Percentiles rank a stretch among this genome's conserved stretches.
These are phyloP conservation scores for Dactylella cylindrospora DNA, from an alignment of 2,329 filamentous ascomycete species.

Conservation along the genomic window DNA sequence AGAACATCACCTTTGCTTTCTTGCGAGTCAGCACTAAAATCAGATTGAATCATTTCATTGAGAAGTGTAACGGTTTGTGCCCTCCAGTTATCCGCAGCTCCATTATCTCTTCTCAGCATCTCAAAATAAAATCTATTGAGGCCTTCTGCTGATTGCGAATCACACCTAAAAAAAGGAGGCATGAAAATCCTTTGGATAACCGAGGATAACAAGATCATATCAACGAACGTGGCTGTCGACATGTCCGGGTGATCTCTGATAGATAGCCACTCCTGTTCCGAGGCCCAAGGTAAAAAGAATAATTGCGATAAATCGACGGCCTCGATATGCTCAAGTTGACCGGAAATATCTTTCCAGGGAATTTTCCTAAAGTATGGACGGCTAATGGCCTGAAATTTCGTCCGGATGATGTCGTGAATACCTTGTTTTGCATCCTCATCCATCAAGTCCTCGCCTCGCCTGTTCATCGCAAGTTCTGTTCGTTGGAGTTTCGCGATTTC, in stretches of 20 bases:
- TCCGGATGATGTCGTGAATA: not conserved
- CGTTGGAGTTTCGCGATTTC: conserved; percentile 11
- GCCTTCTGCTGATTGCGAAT: not conserved
- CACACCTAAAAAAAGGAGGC: not conserved
- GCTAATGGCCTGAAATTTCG: conserved; percentile 3
- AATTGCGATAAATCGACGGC: not conserved
- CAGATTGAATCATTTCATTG: not conserved
- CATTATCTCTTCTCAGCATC: not conserved
- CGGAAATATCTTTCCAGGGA: not conserved
- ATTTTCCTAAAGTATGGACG: conserved; percentile 6
- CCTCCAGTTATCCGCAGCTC: not conserved
- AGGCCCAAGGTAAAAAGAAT: not conserved
- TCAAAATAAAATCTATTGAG: not conserved
- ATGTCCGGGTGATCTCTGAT: not conserved
- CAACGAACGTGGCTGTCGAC: not conserved
- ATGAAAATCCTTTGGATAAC: conserved; percentile 5
- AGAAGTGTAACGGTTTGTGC: not conserved
- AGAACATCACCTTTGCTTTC: not conserved
- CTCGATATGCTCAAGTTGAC: no score
- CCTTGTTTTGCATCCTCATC: conserved; percentile 9
- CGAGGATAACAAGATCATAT: conserved; percentile 2
- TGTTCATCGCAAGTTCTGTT: conserved; percentile 4
- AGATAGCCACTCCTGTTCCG: not conserved
- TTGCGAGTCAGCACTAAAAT: not conserved
- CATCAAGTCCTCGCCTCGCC: not conserved